phyloP scores from a whole-genome alignment of 2,329 filamentous ascomycete genomes.

The Paramyrothecium sp. region DNA sequence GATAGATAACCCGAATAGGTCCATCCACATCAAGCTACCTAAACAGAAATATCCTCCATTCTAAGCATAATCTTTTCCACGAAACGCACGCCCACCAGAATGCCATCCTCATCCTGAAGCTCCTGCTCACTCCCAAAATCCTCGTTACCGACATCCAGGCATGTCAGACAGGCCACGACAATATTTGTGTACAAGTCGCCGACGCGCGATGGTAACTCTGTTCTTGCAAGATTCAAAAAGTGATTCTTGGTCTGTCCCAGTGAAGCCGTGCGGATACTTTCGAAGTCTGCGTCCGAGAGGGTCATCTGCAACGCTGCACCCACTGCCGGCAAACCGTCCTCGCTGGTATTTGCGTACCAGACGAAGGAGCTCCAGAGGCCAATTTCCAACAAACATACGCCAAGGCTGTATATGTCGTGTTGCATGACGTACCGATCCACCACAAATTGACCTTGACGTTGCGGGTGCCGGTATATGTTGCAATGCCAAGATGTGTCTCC shows the following conservation, averaged over 20 bases:
- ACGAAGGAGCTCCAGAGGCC: conserved; percentile 37
- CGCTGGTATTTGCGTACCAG: background rate
- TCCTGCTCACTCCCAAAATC: conserved; percentile 24
- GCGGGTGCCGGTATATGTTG: conserved; percentile 51
- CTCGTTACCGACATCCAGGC: conserved; percentile 25
- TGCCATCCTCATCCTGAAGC: conserved; percentile 27
- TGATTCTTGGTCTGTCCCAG: conserved; percentile 3
- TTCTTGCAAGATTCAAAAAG: conserved; percentile 12
- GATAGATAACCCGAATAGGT: too few relatives aligned
- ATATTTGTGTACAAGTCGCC: conserved; percentile 27
- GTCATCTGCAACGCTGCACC: conserved; percentile 23
- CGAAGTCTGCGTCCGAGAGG: conserved; percentile 22
- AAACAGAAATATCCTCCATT: background rate
- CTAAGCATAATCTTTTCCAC: conserved; percentile 25
- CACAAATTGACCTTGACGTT: conserved; percentile 39
- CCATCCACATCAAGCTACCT: background rate
- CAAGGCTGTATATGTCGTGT: conserved; percentile 48
- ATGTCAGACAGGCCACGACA: conserved; percentile 30
- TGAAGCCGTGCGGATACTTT: background rate
- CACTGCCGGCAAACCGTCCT: conserved; percentile 6
- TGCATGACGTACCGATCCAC: conserved; percentile 42
- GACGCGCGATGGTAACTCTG: conserved; percentile 15
- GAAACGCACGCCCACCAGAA: conserved; percentile 24
- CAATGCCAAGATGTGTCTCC: conserved; percentile 33
- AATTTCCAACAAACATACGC: conserved; percentile 41